Base-by-base conservation (phyloP, 805 yeast species). In the Zygotorulaspora florentina region DNA sequence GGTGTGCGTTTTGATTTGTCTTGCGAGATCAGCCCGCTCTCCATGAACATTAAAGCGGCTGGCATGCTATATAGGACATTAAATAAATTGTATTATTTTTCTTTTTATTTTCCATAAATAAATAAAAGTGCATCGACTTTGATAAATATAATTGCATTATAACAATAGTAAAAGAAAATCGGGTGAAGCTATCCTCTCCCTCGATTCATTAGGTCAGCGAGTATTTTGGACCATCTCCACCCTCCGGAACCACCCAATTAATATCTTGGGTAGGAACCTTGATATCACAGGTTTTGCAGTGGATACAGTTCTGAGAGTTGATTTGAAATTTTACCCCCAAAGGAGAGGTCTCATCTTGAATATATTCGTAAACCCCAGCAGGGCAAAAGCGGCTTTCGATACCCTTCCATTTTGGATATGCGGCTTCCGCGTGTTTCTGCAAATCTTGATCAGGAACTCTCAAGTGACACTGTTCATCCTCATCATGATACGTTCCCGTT, bases 191-290 rank as follows among this genome's bases (percentile, higher is more conserved):
- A 5, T 5, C 25, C 7, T 20, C 25, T 7, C 9, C 15, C 15
- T 29, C 28, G 9, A 11, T 12, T 11, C 9, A 8, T 60, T 56
- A 83, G 6, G 95, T 83, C 83, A 87, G 79, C 65, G 83, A 83
- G 65, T 93, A 93, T 67, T 93, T 93, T 46, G 99, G 99, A 11
- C 99, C 99, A 65, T 86, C 99, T 26, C 98, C 97, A 50, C 99
- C 98, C 71, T 93, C 98, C 7, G 99, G 99, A n/a, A 88, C 96
- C 10, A 82, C 79, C 99, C 99, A 93, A 62, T 79, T 76, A 51
- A 93, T 93, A 62, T 90, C 96, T 68, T 91, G 96, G 0, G 87
- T 75, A 7, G 99, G 99, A 8, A 85, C 95, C 68, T 93, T 93
- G 66, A 93, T 93, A 68, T 93, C 99, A 73, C 99, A 91, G 1